Conservation (phyloP, 1,139 yeast species). For the Geotrichum restrictum region DNA sequence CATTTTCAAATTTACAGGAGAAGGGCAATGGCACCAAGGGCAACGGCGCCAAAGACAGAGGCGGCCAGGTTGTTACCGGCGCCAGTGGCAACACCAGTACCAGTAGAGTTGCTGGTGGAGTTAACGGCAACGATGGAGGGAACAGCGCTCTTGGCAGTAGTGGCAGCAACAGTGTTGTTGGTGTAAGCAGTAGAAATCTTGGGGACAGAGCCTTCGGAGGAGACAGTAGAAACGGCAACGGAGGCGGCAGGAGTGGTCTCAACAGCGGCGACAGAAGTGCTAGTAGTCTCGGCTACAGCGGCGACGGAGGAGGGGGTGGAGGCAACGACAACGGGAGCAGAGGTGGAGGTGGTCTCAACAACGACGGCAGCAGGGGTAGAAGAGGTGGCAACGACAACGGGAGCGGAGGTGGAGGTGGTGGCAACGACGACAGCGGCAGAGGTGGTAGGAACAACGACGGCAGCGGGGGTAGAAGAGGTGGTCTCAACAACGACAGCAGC, state of each 20-base stretch:
- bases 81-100: conserved; percentile 1
- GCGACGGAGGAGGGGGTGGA: conserved; percentile 39
- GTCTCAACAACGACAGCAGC: neutral
- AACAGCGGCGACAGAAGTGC: neutral
- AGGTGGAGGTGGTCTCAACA: conserved; percentile 26
- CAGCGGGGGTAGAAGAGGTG: neutral
- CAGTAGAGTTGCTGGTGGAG: neutral
- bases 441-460: conserved; percentile 1
- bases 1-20: conserved; percentile 3
- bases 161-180: neutral
- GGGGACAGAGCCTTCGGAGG: conserved; percentile 21
- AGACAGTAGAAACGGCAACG: conserved; percentile 13
- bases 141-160: conserved; percentile 12
- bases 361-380: conserved; percentile 28
- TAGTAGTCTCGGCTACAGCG: conserved; percentile 34
- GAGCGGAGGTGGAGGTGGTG: conserved; percentile 37
- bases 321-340: conserved; percentile 25
- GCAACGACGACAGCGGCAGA: conserved; percentile 15
- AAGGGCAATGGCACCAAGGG: conserved; percentile 8
- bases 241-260: neutral
- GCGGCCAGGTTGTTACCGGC: conserved; percentile 11
- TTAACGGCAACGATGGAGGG: neutral
- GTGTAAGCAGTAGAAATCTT: neutral
- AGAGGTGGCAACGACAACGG: conserved; percentile 30
- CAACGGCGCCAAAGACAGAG: conserved; percentile 7